Conservation (phyloP, 2,329 filamentous ascomycete species). For the Microascus cirrosus region DNA sequence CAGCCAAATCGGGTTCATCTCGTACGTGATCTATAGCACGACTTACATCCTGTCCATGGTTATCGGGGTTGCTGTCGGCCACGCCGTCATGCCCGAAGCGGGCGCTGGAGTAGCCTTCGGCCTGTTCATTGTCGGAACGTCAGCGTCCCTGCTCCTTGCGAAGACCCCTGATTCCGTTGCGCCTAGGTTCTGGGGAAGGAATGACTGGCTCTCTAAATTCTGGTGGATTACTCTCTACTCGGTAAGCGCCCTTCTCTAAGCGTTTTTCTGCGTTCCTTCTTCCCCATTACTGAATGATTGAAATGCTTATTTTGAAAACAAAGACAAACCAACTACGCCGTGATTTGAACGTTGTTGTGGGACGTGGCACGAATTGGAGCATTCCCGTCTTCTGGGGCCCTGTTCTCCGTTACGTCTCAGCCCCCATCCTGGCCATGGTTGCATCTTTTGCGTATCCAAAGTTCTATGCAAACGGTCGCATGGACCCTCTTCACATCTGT, state of each 20-base stretch:
- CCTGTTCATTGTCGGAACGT: conserved; percentile 26
- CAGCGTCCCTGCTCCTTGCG: conserved; percentile 22
- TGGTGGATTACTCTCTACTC: conserved; percentile 43
- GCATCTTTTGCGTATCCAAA: conserved; percentile 10
- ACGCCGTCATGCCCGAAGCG: conserved; percentile 24
- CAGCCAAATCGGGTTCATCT: conserved; percentile 26
- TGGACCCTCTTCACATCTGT: conserved; percentile 10
- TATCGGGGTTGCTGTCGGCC: conserved; percentile 32
- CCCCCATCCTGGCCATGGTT: conserved; percentile 11
- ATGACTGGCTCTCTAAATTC: conserved; percentile 23
- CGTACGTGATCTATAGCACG: conserved; percentile 29
- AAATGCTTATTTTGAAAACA: conserved; percentile 1
- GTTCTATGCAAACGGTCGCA: conserved; percentile 8
- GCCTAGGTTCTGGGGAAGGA: conserved; percentile 28
- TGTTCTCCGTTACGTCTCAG: conserved; percentile 11
- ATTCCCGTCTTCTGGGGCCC: conserved; percentile 9
- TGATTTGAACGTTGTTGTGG: conserved; percentile 37
- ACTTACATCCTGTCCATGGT: conserved; percentile 37
- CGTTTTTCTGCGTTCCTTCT: background rate
- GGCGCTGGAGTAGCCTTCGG: conserved; percentile 38
- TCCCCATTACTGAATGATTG: background rate
- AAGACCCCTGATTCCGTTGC: conserved; percentile 24
- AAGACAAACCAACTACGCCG: conserved; percentile 39
- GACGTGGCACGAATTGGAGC: conserved; percentile 27
- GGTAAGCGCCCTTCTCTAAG: conserved; percentile 19